phyloP scores from a whole-genome alignment of 2,329 filamentous ascomycete species.

The Botrytis medusae region DNA sequence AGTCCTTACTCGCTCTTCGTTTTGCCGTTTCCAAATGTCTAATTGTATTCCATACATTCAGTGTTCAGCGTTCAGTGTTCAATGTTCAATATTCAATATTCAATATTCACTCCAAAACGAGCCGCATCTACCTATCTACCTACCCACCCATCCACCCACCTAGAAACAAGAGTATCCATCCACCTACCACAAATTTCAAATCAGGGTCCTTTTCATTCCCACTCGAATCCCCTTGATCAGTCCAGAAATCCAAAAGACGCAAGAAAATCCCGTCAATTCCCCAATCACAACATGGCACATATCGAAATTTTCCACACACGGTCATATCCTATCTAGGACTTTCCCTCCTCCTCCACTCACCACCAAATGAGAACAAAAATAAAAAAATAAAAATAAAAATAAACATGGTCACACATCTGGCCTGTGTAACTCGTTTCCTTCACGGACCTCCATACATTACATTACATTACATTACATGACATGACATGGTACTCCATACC shows the following conservation, averaged over 20 bases:
- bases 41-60: background rate
- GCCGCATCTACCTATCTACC: background rate
- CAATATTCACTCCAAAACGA: background rate
- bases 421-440: background rate
- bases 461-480: background rate
- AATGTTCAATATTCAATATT: too few species aligned
- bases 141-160: too few species aligned
- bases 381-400: background rate
- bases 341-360: too few species aligned
- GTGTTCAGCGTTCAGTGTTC: background rate
- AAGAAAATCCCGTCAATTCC: background rate
- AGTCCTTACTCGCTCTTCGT: background rate
- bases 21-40: background rate
- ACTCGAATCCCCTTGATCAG: background rate
- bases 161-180: too few species aligned
- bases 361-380: background rate
- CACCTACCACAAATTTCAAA: background rate
- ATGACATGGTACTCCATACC: background rate
- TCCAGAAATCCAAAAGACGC: too few species aligned
- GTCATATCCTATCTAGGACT: background rate
- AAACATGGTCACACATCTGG: background rate
- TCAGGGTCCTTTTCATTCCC: background rate
- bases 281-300: background rate
- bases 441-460: background rate
- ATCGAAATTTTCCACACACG: background rate